phyloP scores from a whole-genome alignment of 805 yeast species.

The Wickerhamiella kurtzmanii region DNA sequence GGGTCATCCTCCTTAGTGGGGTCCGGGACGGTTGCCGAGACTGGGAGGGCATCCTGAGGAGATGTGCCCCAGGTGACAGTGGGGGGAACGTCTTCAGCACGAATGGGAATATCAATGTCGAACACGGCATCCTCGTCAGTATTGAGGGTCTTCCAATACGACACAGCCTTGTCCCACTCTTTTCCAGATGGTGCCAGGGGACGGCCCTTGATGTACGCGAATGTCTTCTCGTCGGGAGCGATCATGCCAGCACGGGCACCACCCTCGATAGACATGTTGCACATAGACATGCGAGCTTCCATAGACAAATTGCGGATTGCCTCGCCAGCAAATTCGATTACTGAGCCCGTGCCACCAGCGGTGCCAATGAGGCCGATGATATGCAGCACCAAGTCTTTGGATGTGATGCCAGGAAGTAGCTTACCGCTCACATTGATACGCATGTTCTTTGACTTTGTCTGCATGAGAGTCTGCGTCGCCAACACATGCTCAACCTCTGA shows the following conservation, averaged over 20 bases:
- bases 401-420: constrained; percentile 77
- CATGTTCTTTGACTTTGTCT: constrained; percentile 93
- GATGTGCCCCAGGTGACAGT: constrained; percentile 99
- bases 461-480: constrained; percentile 90
- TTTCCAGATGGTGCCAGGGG: constrained; percentile 90
- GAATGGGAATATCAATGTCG: constrained; percentile 68
- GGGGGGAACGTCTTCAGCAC: constrained; percentile 78
- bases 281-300: constrained; percentile 99
- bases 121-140: constrained; percentile 85
- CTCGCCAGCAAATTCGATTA: constrained; percentile 91
- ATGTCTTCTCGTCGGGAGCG: constrained; percentile 83
- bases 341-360: constrained; percentile 98
- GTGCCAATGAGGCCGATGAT: constrained; percentile 96
- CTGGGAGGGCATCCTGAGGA: constrained; percentile 96
- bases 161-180: constrained; percentile 89
- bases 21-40: constrained; percentile 81
- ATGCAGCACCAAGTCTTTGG: constrained; percentile 88
- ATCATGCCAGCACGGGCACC: constrained; percentile 99
- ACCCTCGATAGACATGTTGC: constrained; percentile 97
- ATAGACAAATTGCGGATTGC: constrained; percentile 81
- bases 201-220: constrained; percentile 79
- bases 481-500: constrained; percentile 98
- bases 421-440: constrained; percentile 75
- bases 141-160: constrained; percentile 79
- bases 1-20: constrained; percentile 55